Evolutionary conservation across 1,284 basidiomycete species (phyloP), one percentile per base, ranked within the genome.

Genomic region (Stereum hirsutum): DNA sequence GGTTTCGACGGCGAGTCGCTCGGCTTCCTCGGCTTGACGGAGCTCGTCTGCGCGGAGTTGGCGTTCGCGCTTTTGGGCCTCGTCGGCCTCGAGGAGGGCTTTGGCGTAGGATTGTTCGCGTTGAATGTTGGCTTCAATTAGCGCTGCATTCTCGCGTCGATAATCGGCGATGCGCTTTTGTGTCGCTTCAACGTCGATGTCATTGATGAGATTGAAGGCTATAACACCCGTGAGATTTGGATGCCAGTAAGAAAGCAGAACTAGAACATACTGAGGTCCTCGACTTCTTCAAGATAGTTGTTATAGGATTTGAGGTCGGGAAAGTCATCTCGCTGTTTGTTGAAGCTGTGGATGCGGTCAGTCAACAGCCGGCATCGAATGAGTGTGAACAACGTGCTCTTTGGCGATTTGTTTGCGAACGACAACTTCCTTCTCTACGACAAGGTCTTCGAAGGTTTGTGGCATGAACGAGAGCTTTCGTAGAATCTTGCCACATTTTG

Each of bases 141-240:
- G 62, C 0, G 78, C 72, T 2, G 84, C 83, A 57, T 96, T 96
- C 51, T 89, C 83, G 20, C 72, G 74, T 40, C 86, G 81, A 61
- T 90, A 93, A 41, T 73, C 72, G 2, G 77, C 73, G 43, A 99
- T 88, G 30, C 85, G 80, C 7, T 78, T 79, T 66, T 98, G 91
- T 0, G 93, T 97, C 51, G 81, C 70, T 12, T 76, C 64, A n/a
- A 94, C 61, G 54, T 98, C 86, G 40, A 94, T 77, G 44, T 92
- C 85, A 57, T 99, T 86, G 49, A 99, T 90, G 12, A 99, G 78
- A 59, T 98, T 97, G 71, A 97, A 99, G 0, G 92, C 91, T 92
- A 40, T 12, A 30, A 5, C n/a, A 20, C 3, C 39, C 5, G 23
- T 15, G 12, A 0, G n/a, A 11, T 41, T 41, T 23, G 44, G 32